Evolutionary conservation across 768 basidiomycete species (phyloP), one percentile per base, ranked within the genome.

Genomic region (Leccinum uliginosum): DNA sequence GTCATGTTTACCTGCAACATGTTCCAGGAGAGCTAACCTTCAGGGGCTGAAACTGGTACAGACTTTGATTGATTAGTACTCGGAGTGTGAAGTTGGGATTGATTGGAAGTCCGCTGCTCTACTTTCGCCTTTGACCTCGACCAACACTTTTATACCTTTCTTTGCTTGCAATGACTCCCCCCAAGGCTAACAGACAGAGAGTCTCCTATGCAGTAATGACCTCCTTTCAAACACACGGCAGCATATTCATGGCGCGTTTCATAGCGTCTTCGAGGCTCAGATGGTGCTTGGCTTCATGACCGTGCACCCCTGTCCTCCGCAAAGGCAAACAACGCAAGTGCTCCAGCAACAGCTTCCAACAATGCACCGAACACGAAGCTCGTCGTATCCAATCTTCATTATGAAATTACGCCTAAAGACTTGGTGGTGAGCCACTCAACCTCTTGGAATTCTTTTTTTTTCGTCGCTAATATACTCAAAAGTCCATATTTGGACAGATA

Each of bases 401-500:
- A 96, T 63, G 93, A 96, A 65, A 83, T 97, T 44, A 89, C 87
- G 54, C 83, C 89, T 67, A 87, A 87, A 78, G 93, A 96, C 75
- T 79, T 96, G 50, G 87, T 80, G 74, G 94, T 96, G 62, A 68
- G 91, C n/a, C 15, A 74, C 19, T 21, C 54, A 51, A 47, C 53
- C 29, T 26, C 44, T 43, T 27, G 38, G 19, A 12, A 43, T 52
- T 38, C 46, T 40, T 21, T 26, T 43, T 32, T 24, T 21, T n/a
- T 7, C 55, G 11, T 47, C 30, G 5, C 61, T 61, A 21, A 64
- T 46, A 38, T 49, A 45, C 21, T 52, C 11, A 10, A 4, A 65
- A 95, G 92, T 80, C 82, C 74, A 92, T 95, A 65, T 96, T 95
- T 80, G 89, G 91, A 67, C 85, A 89, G 71, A 86, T 91, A 74